Conservation (phyloP, 2,329 filamentous ascomycete genomes). For the Penicillium sp. region DNA sequence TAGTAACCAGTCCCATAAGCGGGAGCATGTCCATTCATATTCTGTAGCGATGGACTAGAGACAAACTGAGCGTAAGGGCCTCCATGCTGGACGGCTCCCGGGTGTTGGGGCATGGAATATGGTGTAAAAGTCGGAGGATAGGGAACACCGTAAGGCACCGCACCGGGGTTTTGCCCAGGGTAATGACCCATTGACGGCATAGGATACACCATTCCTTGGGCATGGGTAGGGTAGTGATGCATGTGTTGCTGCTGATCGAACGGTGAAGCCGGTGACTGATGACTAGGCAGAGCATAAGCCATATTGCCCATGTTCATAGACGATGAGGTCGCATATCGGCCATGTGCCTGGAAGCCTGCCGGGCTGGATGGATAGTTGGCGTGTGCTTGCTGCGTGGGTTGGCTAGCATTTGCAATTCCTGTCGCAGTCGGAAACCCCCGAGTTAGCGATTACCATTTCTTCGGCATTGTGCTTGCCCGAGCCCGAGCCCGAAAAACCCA, state of each 20-base stretch:
- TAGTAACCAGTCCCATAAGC: slow-evolving; percentile 34
- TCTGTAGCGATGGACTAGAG: slow-evolving; percentile 24
- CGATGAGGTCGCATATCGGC: slow-evolving; percentile 27
- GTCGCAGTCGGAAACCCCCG: background rate
- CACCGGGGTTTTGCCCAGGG: slow-evolving; percentile 20
- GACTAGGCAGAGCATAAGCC: slow-evolving; percentile 33
- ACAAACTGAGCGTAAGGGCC: slow-evolving; percentile 28
- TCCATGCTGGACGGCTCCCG: slow-evolving; percentile 16
- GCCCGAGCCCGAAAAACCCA: no score
- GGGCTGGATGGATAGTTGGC: slow-evolving; percentile 23
- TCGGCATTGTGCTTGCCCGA: no score
- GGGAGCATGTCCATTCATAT: slow-evolving; percentile 22
- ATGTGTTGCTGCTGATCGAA: slow-evolving; percentile 33
- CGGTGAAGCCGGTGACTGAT: slow-evolving; percentile 27
- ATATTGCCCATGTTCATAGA: slow-evolving; percentile 36
- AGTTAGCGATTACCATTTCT: background rate
- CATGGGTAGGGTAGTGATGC: slow-evolving; percentile 32
- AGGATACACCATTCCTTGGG: slow-evolving; percentile 36
- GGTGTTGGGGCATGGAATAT: slow-evolving; percentile 34
- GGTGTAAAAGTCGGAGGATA: slow-evolving; percentile 32
- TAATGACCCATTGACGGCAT: slow-evolving; percentile 34
- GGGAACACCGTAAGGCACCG: slow-evolving; percentile 29
- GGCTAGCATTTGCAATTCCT: slow-evolving; percentile 11
- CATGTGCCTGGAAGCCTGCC: slow-evolving; percentile 21
- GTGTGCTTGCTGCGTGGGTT: slow-evolving; percentile 22